phyloP scores from a whole-genome alignment of 306 rosid genomes.

The Boehmeria nivea region DNA sequence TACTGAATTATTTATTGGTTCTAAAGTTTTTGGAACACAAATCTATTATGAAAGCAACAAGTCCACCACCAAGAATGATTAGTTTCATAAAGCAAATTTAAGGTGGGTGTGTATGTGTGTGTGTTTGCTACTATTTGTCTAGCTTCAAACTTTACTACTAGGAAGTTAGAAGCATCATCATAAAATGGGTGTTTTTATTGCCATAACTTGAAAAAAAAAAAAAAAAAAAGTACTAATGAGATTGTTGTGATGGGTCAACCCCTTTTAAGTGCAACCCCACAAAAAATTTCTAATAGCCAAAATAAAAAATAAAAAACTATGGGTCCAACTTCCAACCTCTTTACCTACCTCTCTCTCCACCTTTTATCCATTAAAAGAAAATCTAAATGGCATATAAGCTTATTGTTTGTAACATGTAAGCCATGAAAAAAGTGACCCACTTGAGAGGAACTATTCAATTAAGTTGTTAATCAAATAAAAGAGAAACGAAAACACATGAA shows the following conservation, averaged over 20 bases:
- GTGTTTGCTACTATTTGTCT: not conserved
- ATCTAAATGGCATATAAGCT: too few species aligned
- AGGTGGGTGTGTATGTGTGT: not conserved
- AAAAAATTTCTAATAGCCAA: not conserved
- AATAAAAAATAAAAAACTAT: not conserved
- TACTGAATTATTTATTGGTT: too few species aligned
- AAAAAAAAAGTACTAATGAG: slow-evolving; percentile 3
- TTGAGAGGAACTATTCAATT: too few species aligned
- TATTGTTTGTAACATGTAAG: too few species aligned
- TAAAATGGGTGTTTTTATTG: not conserved
- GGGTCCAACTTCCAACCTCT: slow-evolving; percentile 17
- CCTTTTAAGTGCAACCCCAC: slow-evolving; percentile 13
- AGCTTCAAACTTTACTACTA: not conserved
- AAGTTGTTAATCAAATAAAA: too few species aligned
- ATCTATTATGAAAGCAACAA: too few species aligned
- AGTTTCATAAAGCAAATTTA: not conserved
- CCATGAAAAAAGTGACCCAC: too few species aligned
- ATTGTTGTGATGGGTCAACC: slow-evolving; percentile 4
- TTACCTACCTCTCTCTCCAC: slow-evolving; percentile 16
- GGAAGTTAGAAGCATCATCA: too few species aligned
- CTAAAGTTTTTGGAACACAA: too few species aligned
- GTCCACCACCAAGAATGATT: too few species aligned
- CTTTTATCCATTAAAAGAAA: not conserved
- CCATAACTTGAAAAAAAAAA: not conserved
- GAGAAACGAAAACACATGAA: too few species aligned